Conservation (phyloP, 371 early-diverging fungal species). For the Zancudomyces culisetae region DNA sequence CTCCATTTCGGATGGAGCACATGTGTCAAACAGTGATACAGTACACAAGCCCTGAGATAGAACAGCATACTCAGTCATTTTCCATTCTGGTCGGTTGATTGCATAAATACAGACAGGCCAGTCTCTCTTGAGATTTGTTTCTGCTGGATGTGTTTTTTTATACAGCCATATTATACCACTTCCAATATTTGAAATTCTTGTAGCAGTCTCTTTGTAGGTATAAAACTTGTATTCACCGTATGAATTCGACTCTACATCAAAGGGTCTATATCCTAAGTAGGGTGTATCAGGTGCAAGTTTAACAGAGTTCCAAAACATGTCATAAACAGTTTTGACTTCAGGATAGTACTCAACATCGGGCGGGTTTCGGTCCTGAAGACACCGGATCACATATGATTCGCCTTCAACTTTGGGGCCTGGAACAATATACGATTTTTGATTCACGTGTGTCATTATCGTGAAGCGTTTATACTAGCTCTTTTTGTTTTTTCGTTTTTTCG, state of each 20-base stretch:
- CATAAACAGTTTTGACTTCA: slow-evolving; percentile 17
- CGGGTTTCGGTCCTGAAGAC: slow-evolving; percentile 11
- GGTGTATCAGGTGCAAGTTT: slow-evolving; percentile 17
- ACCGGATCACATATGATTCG: slow-evolving; percentile 13
- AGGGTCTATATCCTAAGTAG: slow-evolving; percentile 34
- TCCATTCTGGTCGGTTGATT: slow-evolving; percentile 81
- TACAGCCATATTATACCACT: slow-evolving; percentile 28
- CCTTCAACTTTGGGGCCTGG: slow-evolving; percentile 17
- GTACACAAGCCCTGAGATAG: slow-evolving; percentile 38
- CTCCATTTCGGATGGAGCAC: slow-evolving; percentile 57
- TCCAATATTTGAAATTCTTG: slow-evolving; percentile 40
- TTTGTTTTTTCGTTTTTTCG: too few species aligned
- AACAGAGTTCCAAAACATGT: slow-evolving; percentile 17
- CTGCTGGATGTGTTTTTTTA: slow-evolving; percentile 6
- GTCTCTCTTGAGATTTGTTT: neutral
- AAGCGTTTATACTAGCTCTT: too few species aligned
- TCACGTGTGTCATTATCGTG: too few species aligned
- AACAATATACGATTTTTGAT: slow-evolving; percentile 20
- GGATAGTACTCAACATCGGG: slow-evolving; percentile 4
- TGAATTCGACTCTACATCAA: slow-evolving; percentile 26
- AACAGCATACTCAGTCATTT: slow-evolving; percentile 60
- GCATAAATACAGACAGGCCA: slow-evolving; percentile 51
- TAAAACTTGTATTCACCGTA: slow-evolving; percentile 47
- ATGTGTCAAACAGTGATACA: slow-evolving; percentile 90
- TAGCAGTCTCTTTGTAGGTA: slow-evolving; percentile 28